Base-by-base conservation (phyloP, 129 eudicot species). In the Lonicera japonica region DNA sequence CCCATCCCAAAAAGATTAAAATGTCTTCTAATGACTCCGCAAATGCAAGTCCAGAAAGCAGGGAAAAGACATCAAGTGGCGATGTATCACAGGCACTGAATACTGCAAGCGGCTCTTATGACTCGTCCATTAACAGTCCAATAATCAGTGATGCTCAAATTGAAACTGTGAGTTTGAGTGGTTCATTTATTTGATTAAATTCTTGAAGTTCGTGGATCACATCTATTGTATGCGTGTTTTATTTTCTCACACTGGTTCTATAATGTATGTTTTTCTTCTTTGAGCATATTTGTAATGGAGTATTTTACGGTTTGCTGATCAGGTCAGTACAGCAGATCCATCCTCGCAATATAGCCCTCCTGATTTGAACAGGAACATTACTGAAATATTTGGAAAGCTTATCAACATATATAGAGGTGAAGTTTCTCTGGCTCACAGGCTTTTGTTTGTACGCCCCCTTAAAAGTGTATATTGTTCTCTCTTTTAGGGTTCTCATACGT, bases 331-430 rank as follows among this genome's bases (percentile, higher is more conserved):
- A 55, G 76, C 76, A 47, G 80, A 83, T 16, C 50, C 88, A 70
- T 69, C 89, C 46, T 77, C 73, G 81, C 81, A 72, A 13, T 91
- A 91, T 72, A 82, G 56, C 16, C 98, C 98, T 70, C 98, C 98
- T 41, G 96, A 91, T 74, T 61, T 87, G 40, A 91, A 87, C 75
- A 77, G 68, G 77, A 84, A 82, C 69, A 87, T 91, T 60, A 91
- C 96, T 8, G 79, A 73, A 67, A 82, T 87, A 80, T 91, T 91
- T 77, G 81, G 86, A 71, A 91, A 82, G 80, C 90, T 91, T 62
- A 80, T 87, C 63, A 82, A 91, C 68, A 87, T 91, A 61, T 87
- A 91, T 74, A 80, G 96, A 84, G 98, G 98, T 91, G 64, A 61
- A 60, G 23, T 46, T 67, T 65, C 0, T 68, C 52, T 62, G 20